Evolutionary conservation across 2,329 filamentous ascomycete genomes (phyloP), one percentile per base, ranked within the genome.

Genomic region (Nothophoma quercina): DNA sequence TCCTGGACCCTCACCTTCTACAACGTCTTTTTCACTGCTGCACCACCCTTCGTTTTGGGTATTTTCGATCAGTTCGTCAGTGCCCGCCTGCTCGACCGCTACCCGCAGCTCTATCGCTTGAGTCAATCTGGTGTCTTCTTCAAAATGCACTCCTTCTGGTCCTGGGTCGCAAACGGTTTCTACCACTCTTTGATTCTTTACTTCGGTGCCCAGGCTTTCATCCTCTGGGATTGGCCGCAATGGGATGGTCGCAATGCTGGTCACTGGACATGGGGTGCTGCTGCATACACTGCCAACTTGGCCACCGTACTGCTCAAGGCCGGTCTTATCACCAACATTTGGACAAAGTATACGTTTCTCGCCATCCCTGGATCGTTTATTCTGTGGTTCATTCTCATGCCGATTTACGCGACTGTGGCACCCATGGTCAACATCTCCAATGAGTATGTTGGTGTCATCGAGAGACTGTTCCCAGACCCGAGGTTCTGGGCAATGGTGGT

Each of bases 1-100:
- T 98, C 95, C 8, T 99, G 96, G 96, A 97, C 93, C 0, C 81
- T 99, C n/a, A 96, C 93, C 7, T 96, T 98, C 79, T 99, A 97
- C 83, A 99, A 99, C 80, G 92, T 99, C 74, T 89, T 99, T 74
- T 99, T 96, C 79, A 99, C 95, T 0, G 89, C 96, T 16, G 81
- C 97, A 15, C 95, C 95, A 13, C 95, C 95, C 1, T 88, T 99
- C 55, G 93, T 91, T 1, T 88, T 99, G 70, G 95, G 95, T 64
- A 96, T 99, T 59, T 91, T 97, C 60, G 96, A 99, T 74, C 96
- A 99, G 72, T 98, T 96, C 77, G 92, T 99, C 69, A 96, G 92
- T 33, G 95, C 96, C 6, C 88, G 95, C 19, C 81, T 99, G 18
- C 83, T 99, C 10, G 95, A 99, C 75, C 87, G 95, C 22, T 99